Evolutionary conservation across 108 stramenopile genomes (phyloP), one percentile per base, ranked within the genome.

Genomic region (Cylindrotheca closterium): DNA sequence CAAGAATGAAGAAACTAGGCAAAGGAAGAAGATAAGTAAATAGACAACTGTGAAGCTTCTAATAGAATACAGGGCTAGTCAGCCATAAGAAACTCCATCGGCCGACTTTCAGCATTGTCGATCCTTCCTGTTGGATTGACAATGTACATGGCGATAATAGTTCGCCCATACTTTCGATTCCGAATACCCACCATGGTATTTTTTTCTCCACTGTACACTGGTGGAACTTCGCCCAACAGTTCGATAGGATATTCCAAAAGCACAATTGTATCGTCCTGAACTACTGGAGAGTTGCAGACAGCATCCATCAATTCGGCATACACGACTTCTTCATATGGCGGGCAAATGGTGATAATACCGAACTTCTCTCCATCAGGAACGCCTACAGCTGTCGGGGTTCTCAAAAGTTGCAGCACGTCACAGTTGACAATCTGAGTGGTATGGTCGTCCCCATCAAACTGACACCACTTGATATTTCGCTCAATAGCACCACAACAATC

Each of bases 311-410:
- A 73, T 58, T 96, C 96, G 31, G 79, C 91, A 68, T 98, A 98
- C 10, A 89, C 87, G 47, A 98, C 87, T 79, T 98, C 97, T 67
- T 96, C 96, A 60, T 98, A 98, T 1, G 97, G 97, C 23, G 97
- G 97, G 64, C 95, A 96, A 21, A 98, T 75, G 4, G 94, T 94
- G 0, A 98, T 71, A 30, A 98, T 55, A 50, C 97, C 86, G 69
- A 74, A 92, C n/a, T 53, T 82, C 53, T 70, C 80, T 25, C 68
- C 71, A 7, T 70, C 73, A 28, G 81, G 74, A 66, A 95, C 87
- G 2, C 90, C 90, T 24, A 85, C 83, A 8, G 80, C 64, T 10
- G 54, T 42, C 2, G 99, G 97, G 55, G 96, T 85, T 30, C 82
- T 67, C 49, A 99, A 75, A 7, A 94, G 90, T 33, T 81, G 58